Base-by-base conservation (phyloP, 768 basidiomycete genomes). In the Pholiota conissans region DNA sequence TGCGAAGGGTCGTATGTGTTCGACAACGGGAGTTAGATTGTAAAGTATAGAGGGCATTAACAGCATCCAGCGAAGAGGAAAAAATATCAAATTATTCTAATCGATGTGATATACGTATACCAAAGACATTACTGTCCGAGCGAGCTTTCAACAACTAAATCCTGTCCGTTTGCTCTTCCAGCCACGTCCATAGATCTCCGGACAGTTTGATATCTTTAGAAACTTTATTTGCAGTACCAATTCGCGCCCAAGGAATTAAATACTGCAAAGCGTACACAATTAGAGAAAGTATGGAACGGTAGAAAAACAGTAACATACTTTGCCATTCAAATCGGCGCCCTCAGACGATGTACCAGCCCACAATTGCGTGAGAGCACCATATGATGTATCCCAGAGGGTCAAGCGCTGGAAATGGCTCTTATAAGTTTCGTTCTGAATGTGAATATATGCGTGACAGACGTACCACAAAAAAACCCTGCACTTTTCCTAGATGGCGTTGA, bases 351-450 rank as follows among this genome's bases (percentile, higher is more conserved):
- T 84, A 3, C 78, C 83, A 9, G 79, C 83, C 57, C 74, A 84
- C 0, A 84, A 63, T 52, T 76, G 80, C 1, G 81, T 83, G 16
- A 83, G 62, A 0, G 79, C 79, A 14, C 83, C 82, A 22, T 69
- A 68, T 3, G 69, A 54, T 0, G 69, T 65, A 14, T 74, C 71
- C 29, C 69, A 69, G 1, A 75, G 32, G 3, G 61, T 24, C n/a
- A 40, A 29, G 50, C 39, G 50, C 63, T 67, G 46, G 1, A 32
- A 9, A 27, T 42, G 8, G n/a, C 24, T 16, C 7, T 5, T 37
- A 11, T 24, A 35, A 5, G n/a, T 37, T 2, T 37, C 13, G 10
- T 7, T 24, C 9, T 52, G 27, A 39, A 42, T 28, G 16, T 5
- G 16, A 8, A n/a, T 1, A 11, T 13, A 29, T 5, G 14, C 5